These are phyloP conservation scores for Trichosanthes cucumerina DNA, from an alignment of 306 rosid species.

Conservation along the genomic window DNA sequence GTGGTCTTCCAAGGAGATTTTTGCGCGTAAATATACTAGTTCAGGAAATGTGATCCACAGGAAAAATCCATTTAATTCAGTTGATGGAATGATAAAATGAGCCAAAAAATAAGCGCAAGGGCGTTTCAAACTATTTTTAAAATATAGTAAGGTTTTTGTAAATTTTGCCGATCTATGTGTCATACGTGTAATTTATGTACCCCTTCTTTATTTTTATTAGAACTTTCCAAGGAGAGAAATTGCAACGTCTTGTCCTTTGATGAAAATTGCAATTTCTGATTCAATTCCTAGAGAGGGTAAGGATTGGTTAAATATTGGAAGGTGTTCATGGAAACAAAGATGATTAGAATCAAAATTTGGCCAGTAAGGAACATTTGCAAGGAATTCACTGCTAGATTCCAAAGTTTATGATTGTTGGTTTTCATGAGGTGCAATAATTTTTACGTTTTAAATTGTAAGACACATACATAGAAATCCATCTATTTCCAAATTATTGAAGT, in stretches of 20 bases:
- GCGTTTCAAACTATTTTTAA: not conserved
- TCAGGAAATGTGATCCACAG: not conserved
- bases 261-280: not conserved
- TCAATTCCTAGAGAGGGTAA: not conserved
- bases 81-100: not conserved
- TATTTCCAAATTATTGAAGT: not conserved
- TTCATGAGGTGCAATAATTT: not conserved
- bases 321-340: not conserved
- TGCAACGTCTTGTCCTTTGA: not conserved
- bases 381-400: not conserved
- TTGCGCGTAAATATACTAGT: not conserved
- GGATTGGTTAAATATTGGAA: not conserved
- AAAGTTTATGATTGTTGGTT: not conserved
- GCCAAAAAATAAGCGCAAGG: not conserved
- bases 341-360: not conserved
- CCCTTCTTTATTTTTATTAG: not conserved
- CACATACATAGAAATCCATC: not conserved
- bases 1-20: not conserved
- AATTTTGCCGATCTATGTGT: not conserved
- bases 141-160: not conserved
- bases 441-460: not conserved
- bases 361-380: not conserved
- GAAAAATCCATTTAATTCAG: not conserved
- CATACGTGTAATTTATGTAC: not conserved
- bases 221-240: not conserved